A percentile compares a stretch with the other conserved stretches of the same genome.
phyloP scores from a whole-genome alignment of 345 rosid species.

The Rhizophora apiculata region DNA sequence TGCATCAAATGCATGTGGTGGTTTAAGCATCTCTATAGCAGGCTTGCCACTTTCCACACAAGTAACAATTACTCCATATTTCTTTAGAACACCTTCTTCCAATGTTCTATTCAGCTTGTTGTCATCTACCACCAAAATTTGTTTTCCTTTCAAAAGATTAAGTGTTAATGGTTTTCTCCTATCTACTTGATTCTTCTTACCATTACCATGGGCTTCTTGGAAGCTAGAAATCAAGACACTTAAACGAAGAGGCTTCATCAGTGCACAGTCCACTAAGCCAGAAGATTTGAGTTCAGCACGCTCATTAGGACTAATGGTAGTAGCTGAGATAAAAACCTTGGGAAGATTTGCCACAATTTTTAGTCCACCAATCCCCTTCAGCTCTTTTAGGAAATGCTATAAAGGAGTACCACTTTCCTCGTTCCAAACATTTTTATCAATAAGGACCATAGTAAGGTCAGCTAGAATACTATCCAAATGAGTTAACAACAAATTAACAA shows the following conservation, averaged over 20 bases:
- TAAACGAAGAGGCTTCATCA: slow-evolving; percentile 70
- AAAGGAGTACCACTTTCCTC: slow-evolving; percentile 39
- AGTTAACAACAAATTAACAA: not conserved
- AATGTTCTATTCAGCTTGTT: slow-evolving; percentile 81
- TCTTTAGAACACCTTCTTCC: slow-evolving; percentile 83
- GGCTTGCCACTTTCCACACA: slow-evolving; percentile 76
- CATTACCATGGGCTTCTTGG: slow-evolving; percentile 65
- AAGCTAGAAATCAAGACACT: slow-evolving; percentile 59
- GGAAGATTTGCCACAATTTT: slow-evolving; percentile 30
- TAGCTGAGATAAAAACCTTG: slow-evolving; percentile 54
- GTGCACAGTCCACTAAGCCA: slow-evolving; percentile 52
- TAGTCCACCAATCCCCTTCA: slow-evolving; percentile 20
- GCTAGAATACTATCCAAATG: slow-evolving; percentile 38
- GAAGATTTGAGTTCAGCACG: slow-evolving; percentile 46
- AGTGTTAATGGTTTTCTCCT: slow-evolving; percentile 45
- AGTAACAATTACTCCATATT: slow-evolving; percentile 71
- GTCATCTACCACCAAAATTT: slow-evolving; percentile 88
- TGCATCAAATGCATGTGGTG: slow-evolving; percentile 78
- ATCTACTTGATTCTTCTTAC: slow-evolving; percentile 45
- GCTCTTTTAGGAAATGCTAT: slow-evolving; percentile 30
- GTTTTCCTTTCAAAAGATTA: slow-evolving; percentile 51
- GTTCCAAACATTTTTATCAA: slow-evolving; percentile 75
- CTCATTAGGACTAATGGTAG: slow-evolving; percentile 39
- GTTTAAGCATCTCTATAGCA: slow-evolving; percentile 64
- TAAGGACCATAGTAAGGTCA: slow-evolving; percentile 49